These are phyloP conservation scores for Sporothrix variecibatus DNA, from an alignment of 2,329 filamentous ascomycete species.

Conservation along the genomic window DNA sequence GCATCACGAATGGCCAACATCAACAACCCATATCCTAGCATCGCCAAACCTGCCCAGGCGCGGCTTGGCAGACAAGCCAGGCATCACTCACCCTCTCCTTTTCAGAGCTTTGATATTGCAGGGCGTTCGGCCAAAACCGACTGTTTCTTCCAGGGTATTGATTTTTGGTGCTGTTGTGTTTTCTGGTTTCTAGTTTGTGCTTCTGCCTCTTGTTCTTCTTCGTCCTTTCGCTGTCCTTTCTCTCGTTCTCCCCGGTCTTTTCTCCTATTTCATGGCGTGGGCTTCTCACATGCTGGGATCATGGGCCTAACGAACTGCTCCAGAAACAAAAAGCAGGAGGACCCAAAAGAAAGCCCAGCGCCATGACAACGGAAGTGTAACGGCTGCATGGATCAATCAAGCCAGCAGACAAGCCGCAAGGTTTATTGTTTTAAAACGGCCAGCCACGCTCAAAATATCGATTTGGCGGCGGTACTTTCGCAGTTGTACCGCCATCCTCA, in stretches of 20 bases:
- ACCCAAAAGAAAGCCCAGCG: not conserved
- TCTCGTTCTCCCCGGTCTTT: slow-evolving; percentile 5
- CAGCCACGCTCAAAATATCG: not conserved
- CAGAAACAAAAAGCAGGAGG: not conserved
- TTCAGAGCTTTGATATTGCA: slow-evolving; percentile 1
- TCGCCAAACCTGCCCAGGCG: not conserved
- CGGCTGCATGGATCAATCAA: not conserved
- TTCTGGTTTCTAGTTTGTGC: too few relatives aligned
- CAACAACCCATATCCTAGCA: not conserved
- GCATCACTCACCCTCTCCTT: not conserved
- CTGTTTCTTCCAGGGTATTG: not conserved
- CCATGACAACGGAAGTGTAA: slow-evolving; percentile 3
- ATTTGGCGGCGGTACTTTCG: not conserved
- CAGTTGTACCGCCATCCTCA: not conserved
- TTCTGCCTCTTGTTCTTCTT: not conserved
- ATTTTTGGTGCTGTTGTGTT: not conserved
- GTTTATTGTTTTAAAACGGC: not conserved
- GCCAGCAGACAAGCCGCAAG: not conserved
- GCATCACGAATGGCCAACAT: not conserved
- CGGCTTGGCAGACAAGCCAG: slow-evolving; percentile 1
- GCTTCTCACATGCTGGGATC: not conserved
- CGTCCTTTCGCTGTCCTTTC: not conserved
- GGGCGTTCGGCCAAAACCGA: slow-evolving; percentile 8
- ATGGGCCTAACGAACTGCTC: not conserved
- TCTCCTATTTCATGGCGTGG: not conserved